phyloP scores from a whole-genome alignment of 768 basidiomycete species.

The Strobilomyces dryophilus region DNA sequence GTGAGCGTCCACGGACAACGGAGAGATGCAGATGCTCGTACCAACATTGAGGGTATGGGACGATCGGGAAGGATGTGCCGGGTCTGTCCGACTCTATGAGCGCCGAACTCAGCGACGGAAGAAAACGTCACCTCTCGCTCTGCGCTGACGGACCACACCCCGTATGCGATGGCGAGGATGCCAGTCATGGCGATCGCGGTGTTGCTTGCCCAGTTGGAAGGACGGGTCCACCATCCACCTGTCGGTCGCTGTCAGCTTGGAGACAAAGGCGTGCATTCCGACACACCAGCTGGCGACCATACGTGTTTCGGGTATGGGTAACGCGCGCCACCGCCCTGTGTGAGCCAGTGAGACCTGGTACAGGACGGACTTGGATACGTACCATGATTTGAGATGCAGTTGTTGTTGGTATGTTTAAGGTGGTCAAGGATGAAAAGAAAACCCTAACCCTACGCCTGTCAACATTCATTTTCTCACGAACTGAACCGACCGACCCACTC shows the following conservation, averaged over 20 bases:
- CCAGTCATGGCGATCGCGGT: constrained; percentile 71
- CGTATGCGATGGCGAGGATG: constrained; percentile 62
- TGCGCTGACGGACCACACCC: constrained; percentile 70
- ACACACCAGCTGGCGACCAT: constrained; percentile 86
- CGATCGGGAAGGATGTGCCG: constrained; percentile 57
- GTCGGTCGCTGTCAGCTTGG: background rate
- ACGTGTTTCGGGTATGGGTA: constrained; percentile 95
- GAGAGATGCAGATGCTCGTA: constrained; percentile 32
- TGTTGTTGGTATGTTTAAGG: background rate
- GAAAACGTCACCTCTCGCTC: constrained; percentile 60
- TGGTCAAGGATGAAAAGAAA: constrained; percentile 4
- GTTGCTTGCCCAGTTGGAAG: constrained; percentile 85
- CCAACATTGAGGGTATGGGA: constrained; percentile 77
- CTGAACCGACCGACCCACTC: too few species aligned
- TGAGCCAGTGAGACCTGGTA: background rate
- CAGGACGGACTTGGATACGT: background rate
- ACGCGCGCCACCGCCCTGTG: constrained; percentile 75
- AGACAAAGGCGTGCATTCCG: background rate
- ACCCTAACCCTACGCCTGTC: constrained; percentile 10
- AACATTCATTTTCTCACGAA: background rate
- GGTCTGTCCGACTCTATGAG: constrained; percentile 38
- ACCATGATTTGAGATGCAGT: constrained; percentile 17
- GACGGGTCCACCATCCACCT: constrained; percentile 97
- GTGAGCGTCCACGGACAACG: constrained; percentile 3
- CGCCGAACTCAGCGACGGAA: background rate